phyloP scores from a whole-genome alignment of 2,329 filamentous ascomycete species.

The Albophoma yamanashiensis region DNA sequence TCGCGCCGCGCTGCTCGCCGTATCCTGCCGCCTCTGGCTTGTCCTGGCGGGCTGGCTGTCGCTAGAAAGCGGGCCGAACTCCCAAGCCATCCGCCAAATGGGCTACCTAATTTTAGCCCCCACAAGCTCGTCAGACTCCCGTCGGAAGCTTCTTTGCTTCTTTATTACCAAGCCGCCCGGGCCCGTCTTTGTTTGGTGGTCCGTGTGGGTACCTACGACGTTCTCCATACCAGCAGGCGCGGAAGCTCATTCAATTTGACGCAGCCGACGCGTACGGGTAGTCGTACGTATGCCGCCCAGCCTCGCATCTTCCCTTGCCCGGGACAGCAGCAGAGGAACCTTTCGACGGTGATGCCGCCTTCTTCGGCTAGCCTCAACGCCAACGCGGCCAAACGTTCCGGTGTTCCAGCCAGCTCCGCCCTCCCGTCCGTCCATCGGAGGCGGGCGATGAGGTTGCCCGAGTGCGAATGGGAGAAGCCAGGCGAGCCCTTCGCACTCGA shows the following conservation, averaged over 20 bases:
- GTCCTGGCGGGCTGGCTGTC: not conserved
- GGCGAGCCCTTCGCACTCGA: not conserved
- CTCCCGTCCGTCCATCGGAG: not conserved
- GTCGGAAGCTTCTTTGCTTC: not conserved
- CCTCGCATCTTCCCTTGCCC: not conserved
- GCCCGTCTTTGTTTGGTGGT: not conserved
- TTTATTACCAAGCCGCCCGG: not conserved
- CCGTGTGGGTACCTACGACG: not conserved
- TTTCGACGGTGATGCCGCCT: not conserved
- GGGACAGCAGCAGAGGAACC: not conserved
- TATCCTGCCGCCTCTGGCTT: not conserved
- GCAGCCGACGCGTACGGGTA: too few species aligned
- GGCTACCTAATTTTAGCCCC: not conserved
- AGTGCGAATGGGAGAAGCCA: not conserved
- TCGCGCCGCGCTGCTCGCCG: not conserved
- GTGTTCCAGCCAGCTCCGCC: not conserved
- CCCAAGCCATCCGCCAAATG: not conserved
- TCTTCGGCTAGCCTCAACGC: not conserved
- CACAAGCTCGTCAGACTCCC: not conserved
- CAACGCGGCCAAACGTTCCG: not conserved
- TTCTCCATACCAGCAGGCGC: not conserved
- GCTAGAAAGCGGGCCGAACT: not conserved
- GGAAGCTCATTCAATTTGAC: not conserved
- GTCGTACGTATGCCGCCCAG: too few species aligned
- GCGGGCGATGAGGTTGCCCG: not conserved